Evolutionary conservation across 2,329 filamentous ascomycete species (phyloP).

Genomic region (Trichoderma atroviride): DNA sequence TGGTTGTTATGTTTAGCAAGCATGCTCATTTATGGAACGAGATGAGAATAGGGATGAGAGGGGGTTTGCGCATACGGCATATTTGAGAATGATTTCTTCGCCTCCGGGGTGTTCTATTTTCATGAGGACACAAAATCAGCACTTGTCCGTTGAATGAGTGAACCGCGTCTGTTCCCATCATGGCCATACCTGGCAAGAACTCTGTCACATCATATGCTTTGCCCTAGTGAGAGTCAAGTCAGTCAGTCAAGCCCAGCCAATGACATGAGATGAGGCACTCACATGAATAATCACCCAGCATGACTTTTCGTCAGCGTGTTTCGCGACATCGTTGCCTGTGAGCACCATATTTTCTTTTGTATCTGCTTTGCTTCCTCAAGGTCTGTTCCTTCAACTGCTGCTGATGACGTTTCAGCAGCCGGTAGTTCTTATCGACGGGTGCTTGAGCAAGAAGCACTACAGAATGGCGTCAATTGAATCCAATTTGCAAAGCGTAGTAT

Average conservation of each 20-base stretch:
- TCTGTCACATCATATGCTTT: conserved; percentile 90
- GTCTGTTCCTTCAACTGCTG: no score
- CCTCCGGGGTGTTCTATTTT: conserved; percentile 79
- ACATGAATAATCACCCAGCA: conserved; percentile 92
- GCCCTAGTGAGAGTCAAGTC: conserved; percentile 49
- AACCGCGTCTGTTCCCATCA: background rate
- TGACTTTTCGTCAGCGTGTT: conserved; percentile 80
- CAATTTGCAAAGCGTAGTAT: background rate
- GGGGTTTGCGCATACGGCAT: conserved; percentile 60
- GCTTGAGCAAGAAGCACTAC: background rate
- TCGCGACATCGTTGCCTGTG: conserved; percentile 56
- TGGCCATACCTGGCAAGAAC: conserved; percentile 70
- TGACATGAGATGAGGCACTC: conserved; percentile 32
- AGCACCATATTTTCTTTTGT: conserved; percentile 44
- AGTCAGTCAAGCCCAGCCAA: background rate
- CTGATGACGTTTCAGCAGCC: background rate
- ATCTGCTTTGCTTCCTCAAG: background rate
- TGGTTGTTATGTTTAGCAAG: background rate
- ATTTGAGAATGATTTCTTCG: conserved; percentile 92
- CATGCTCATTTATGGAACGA: background rate
- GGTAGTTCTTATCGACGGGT: background rate
- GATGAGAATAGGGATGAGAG: background rate
- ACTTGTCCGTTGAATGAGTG: background rate
- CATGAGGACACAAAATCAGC: background rate
- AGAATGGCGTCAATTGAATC: background rate